phyloP scores from a whole-genome alignment of 805 yeast genomes.

The Cyberlindnera mrakii region DNA sequence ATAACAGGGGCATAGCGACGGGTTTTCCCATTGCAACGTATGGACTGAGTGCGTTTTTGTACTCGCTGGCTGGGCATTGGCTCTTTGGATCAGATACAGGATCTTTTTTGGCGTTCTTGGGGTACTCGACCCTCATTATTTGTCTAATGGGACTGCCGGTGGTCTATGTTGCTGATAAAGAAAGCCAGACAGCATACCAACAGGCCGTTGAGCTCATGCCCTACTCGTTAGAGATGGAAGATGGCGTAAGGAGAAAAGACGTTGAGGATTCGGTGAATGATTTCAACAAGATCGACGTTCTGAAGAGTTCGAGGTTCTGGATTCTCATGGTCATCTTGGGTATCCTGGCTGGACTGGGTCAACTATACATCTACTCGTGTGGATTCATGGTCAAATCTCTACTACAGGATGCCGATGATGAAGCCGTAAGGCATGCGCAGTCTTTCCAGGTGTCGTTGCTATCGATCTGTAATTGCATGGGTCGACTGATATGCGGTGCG shows the following conservation, averaged over 20 bases:
- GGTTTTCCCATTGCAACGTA: slow-evolving; percentile 69
- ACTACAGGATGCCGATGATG: slow-evolving; percentile 17
- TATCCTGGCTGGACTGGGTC: slow-evolving; percentile 59
- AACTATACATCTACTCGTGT: slow-evolving; percentile 67
- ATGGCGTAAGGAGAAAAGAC: no score
- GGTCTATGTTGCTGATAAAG: slow-evolving; percentile 24
- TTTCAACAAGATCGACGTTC: slow-evolving; percentile 14
- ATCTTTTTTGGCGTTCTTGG: slow-evolving; percentile 33
- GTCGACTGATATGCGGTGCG: slow-evolving; percentile 59
- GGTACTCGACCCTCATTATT: slow-evolving; percentile 35
- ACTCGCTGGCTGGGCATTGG: slow-evolving; percentile 47
- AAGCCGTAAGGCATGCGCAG: slow-evolving; percentile 46
- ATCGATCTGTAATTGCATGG: slow-evolving; percentile 61
- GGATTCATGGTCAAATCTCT: slow-evolving; percentile 63
- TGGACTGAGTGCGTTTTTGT: slow-evolving; percentile 68
- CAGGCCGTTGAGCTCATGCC: not conserved
- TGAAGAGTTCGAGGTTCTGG: slow-evolving; percentile 38
- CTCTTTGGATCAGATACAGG: slow-evolving; percentile 55
- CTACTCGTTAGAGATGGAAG: no score
- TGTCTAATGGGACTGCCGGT: slow-evolving; percentile 42
- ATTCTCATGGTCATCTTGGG: slow-evolving; percentile 45
- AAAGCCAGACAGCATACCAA: not conserved
- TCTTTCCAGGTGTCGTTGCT: slow-evolving; percentile 69
- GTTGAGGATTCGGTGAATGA: not conserved
- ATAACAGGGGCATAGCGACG: slow-evolving; percentile 66